Base-by-base conservation (phyloP, 1,139 yeast species). In the Candida smagusa region DNA sequence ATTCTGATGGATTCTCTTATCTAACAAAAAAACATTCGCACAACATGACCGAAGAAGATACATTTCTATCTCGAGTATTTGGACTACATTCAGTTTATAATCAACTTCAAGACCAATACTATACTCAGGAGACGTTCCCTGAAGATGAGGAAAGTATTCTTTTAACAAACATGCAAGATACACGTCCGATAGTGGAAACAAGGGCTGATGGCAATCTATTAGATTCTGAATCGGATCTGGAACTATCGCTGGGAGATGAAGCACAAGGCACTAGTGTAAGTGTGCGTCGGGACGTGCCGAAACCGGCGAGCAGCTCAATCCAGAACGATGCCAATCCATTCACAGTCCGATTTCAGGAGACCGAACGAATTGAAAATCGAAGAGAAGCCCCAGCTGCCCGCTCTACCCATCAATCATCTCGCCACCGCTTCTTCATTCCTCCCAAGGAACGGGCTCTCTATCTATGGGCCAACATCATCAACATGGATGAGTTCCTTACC, bases 391-490 rank as follows among this genome's bases (percentile, higher is more conserved):
- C 19, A 16, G 19, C 19, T 16, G 19, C 5, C 19, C 19, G 5
- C 19, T 16, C 19, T 3, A 16, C 5, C 19, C 19, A 16, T 16
- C 19, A 16, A 16, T 16, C 19, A 5, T 16, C 19, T 16, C 19
- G 19, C 19, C 19, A 16, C 19, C 19, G 42, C 37, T 53, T 65
- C 34, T 51, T 63, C 6, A 68, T 70, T 9, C 74, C 75, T 7
- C 75, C 95, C 1, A 77, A 74, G 47, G 97, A 90, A 55, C 65
- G 90, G 36, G 96, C 97, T 0, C 67, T 86, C 30, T 92, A 96
- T 85, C 74, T 87, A 41, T 94, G 98, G 97, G 95, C 97, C 1
- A 92, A 92, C 52, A 88, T 92, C 25, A 87, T 87, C 47, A 90
- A 92, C 56, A 73, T 92, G 60, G 98, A 92, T 59, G 77, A 80